A percentile compares a stretch with the other conserved stretches of the same genome.
Evolutionary conservation across 345 rosid genomes (phyloP).

Genomic region (Cochlearia excelsa): DNA sequence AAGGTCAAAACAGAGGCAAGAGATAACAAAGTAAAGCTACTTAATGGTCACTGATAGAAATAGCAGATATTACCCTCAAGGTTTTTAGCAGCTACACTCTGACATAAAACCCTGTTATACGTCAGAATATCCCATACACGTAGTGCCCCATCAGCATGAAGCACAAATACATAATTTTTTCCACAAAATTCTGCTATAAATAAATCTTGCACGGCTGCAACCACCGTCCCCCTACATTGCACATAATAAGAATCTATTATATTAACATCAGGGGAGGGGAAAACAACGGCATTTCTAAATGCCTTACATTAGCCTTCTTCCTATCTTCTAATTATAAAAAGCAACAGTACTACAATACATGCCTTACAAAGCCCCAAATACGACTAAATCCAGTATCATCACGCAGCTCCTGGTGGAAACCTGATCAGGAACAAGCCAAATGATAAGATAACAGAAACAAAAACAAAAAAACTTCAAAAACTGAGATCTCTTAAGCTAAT

Average conservation of each 20-base stretch:
- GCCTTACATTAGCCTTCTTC: not conserved
- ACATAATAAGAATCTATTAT: constrained; percentile 9
- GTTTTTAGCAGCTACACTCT: constrained; percentile 45
- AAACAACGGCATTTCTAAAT: not conserved
- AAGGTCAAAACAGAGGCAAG: constrained; percentile 11
- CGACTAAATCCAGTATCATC: constrained; percentile 78
- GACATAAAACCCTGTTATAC: constrained; percentile 55
- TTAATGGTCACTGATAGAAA: not conserved
- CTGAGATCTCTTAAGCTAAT: not conserved
- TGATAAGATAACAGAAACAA: constrained; percentile 1
- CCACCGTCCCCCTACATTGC: constrained; percentile 62
- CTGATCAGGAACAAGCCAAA: constrained; percentile 37
- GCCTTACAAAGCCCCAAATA: constrained; percentile 86
- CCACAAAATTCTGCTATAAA: constrained; percentile 50
- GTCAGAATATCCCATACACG: constrained; percentile 67
- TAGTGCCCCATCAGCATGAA: constrained; percentile 69
- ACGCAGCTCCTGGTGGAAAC: constrained; percentile 61
- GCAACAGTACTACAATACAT: constrained; percentile 12
- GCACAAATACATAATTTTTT: constrained; percentile 47
- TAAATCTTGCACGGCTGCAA: constrained; percentile 66
- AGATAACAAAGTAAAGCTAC: not conserved
- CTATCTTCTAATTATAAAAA: constrained; percentile 7
- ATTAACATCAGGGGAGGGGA: not conserved
- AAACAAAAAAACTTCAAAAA: not conserved
- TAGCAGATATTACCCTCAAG: constrained; percentile 52